Base-by-base conservation (phyloP, 768 basidiomycete genomes). In the Phaeotremella skinneri region DNA sequence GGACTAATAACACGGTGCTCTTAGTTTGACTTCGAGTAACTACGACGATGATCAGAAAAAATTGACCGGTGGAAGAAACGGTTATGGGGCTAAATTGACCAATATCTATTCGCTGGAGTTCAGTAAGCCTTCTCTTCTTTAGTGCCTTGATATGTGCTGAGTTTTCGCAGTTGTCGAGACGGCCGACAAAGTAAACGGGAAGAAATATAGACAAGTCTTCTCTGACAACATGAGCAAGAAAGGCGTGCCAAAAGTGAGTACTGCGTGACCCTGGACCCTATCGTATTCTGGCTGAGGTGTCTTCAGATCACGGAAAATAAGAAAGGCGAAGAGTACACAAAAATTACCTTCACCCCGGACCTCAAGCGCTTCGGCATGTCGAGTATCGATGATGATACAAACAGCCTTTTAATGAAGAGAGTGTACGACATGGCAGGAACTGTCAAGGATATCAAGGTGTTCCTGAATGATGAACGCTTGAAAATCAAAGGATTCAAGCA, bases 41-140 rank as follows among this genome's bases (percentile, higher is more conserved):
- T 98, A 94, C 71, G 94, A 99, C 76, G 96, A 99, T 68, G 88
- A 92, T 77, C 93, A 99, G 80, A 96, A 92, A 83, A 97, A 96
- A 79, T 83, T 98, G 49, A 97, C 92, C 0, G 96, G 96, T 78
- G 96, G 96, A 77, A 86, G 96, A 71, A 99, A 99, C 70, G 96
- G 96, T 72, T 98, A 91, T 71, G 96, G 96, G 68, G 96, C 96
- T 52, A 99, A 99, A 76, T 83, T 99, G 41, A 88, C 96, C 53
- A 98, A 99, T 79, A 96, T 97, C 65, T 99, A 98, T 80, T 99
- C 96, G 2, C 87, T 83, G 62, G 89, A 94, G 75, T 99, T 99
- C 79, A 91, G 77, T 78, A 32, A 49, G 77, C 73, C 2, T 1
- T 56, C 16, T 6, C 14, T 5, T 32, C n/a, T 6, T 4, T 32